Conservation (phyloP, 192 early-diverging fungal genomes). For the Diversispora epigaea region DNA sequence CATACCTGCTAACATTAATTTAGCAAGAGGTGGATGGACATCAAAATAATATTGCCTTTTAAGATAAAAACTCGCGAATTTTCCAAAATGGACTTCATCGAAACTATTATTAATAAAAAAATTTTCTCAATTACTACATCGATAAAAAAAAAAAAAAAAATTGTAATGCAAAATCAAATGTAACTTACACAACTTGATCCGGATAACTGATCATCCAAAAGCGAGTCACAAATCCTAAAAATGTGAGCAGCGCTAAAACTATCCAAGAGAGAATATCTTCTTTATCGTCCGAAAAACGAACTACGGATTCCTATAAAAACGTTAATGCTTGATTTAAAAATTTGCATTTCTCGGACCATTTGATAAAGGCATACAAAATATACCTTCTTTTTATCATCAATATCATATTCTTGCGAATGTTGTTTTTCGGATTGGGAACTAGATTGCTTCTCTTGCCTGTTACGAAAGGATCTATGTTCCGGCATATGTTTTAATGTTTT, state of each 20-base stretch:
- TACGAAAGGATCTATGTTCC: too few relatives aligned
- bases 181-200: slow-evolving; percentile 68
- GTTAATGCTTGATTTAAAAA: background rate
- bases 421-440: too few relatives aligned
- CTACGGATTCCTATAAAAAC: background rate
- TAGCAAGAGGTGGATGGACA: slow-evolving; percentile 95
- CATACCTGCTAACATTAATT: slow-evolving; percentile 81
- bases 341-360: background rate
- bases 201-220: slow-evolving; percentile 73
- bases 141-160: slow-evolving; percentile 4
- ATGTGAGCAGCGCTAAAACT: slow-evolving; percentile 37
- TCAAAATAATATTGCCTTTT: slow-evolving; percentile 91
- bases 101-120: slow-evolving; percentile 58
- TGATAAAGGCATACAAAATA: background rate
- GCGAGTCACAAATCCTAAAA: slow-evolving; percentile 58
- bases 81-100: slow-evolving; percentile 99
- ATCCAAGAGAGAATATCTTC: background rate
- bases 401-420: background rate
- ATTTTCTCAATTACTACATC: background rate
- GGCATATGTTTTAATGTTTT: too few relatives aligned
- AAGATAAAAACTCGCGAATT: slow-evolving; percentile 94
- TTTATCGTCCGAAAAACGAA: background rate
- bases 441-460: too few relatives aligned
- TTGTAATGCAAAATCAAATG: background rate
- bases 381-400: slow-evolving; percentile 7